Evolutionary conservation across 768 basidiomycete species (phyloP), one percentile per base, ranked within the genome.

Genomic region (Lentinula lateritia): DNA sequence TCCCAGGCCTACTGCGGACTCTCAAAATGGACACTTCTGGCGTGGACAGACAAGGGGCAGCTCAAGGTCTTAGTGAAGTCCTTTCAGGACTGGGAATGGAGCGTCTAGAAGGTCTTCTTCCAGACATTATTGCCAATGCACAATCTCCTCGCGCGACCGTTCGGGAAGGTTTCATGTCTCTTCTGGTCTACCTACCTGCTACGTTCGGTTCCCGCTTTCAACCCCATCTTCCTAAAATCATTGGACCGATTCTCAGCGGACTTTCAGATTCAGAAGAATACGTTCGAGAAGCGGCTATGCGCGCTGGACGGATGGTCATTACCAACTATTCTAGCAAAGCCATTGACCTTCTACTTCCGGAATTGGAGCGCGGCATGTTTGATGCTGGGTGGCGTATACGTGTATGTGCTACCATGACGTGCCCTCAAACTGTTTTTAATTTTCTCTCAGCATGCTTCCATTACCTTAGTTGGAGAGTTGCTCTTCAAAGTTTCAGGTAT

Each of bases 51-150:
- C 97, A 98, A 76, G 97, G 96, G 63, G 96, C 97, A 0, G 96
- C 96, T 3, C 97, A 98, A 74, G 97, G 97, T 68, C 82, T 98
- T 50, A 91, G 91, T 62, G 97, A 98, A 74, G 94, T 98, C 7
- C 81, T 98, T 2, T 89, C 95, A 2, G 95, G 94, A 18, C 84
- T 98, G 35, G 97, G 97, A n/a, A 95, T 97, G 90, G 95, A 98
- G 64, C 83, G 95, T 50, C 82, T 99, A 64, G 97, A 99, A 70
- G 90, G 92, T 6, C 80, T 99, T 1, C 81, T 98, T 2, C 97
- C 97, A 0, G 93, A 96, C 66, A 94, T 99, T 69, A 88, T 99
- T 64, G 84, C 83, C 34, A 98, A 93, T 70, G 92, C 95, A 2
- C 87, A 91, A 66, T 95, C 93, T 52, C 90, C 93, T 1, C 80